Evolutionary conservation across 2,329 filamentous ascomycete genomes (phyloP).

Genomic region (Onygenales sp.): DNA sequence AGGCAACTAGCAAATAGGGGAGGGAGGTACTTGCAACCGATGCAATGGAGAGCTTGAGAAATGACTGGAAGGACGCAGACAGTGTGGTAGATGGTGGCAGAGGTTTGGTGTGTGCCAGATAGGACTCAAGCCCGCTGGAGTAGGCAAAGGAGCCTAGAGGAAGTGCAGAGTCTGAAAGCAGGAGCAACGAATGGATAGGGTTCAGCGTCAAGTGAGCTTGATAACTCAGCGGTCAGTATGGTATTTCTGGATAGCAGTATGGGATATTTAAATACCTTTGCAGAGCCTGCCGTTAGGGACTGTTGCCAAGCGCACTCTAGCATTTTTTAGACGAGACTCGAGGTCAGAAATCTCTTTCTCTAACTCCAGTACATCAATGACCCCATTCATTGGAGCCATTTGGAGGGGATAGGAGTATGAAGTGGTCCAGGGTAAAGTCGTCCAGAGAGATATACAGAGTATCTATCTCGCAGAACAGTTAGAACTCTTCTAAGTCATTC

Average conservation of each 20-base stretch:
- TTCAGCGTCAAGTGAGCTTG: slow-evolving; percentile 15
- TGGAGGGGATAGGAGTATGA: too few species aligned
- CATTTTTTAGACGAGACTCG: slow-evolving; percentile 37
- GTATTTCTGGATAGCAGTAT: not conserved
- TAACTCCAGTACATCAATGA: slow-evolving; percentile 7
- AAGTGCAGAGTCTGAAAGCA: slow-evolving; percentile 56
- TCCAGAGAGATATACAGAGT: too few species aligned
- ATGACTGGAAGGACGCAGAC: slow-evolving; percentile 42
- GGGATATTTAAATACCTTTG: not conserved
- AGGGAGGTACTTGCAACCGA: slow-evolving; percentile 50
- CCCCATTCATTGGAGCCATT: too few species aligned
- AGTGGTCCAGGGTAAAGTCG: too few species aligned
- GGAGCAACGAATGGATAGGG: slow-evolving; percentile 44
- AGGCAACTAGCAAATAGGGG: slow-evolving; percentile 50
- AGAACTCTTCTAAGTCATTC: too few species aligned
- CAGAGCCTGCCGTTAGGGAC: slow-evolving; percentile 8
- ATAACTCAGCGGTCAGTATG: slow-evolving; percentile 12
- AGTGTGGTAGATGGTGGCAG: slow-evolving; percentile 23
- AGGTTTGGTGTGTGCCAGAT: slow-evolving; percentile 47
- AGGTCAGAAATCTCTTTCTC: slow-evolving; percentile 36
- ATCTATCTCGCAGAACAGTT: too few species aligned
- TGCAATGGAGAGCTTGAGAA: slow-evolving; percentile 47
- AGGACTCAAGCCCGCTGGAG: slow-evolving; percentile 55
- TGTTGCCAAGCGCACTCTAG: slow-evolving; percentile 32
- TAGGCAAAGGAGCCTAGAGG: slow-evolving; percentile 58